Conservation (phyloP, 192 early-diverging fungal species). For the Chytriomyces confervae region DNA sequence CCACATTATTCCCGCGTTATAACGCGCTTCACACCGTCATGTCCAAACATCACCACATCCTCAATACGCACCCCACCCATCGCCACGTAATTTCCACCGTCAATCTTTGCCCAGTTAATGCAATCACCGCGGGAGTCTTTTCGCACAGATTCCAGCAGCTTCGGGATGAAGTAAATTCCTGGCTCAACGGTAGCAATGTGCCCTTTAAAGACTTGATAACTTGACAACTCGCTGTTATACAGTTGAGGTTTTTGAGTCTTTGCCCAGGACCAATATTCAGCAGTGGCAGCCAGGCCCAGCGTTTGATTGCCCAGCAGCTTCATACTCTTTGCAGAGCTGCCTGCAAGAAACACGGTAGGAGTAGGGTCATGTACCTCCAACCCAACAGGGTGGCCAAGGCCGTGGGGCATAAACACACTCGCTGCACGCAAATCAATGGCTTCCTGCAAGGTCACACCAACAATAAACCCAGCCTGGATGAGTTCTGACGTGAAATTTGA, state of each 20-base stretch:
- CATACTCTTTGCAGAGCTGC: neutral
- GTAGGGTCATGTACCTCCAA: conserved; percentile 89
- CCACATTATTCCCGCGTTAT: conserved; percentile 34
- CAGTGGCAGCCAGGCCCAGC: neutral
- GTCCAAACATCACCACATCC: conserved; percentile 53
- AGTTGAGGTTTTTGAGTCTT: neutral
- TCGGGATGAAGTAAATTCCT: conserved; percentile 90
- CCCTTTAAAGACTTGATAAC: conserved; percentile 44
- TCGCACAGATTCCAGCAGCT: conserved; percentile 51
- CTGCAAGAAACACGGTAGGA: conserved; percentile 32
- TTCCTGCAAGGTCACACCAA: conserved; percentile 55
- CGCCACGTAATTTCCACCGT: conserved; percentile 26
- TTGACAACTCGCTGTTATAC: neutral
- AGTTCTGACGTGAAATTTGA: conserved; percentile 44
- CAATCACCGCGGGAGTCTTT: conserved; percentile 26
- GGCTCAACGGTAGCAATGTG: conserved; percentile 91
- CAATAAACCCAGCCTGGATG: conserved; percentile 68
- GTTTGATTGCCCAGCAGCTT: neutral
- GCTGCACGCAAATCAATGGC: conserved; percentile 65
- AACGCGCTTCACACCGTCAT: conserved; percentile 40
- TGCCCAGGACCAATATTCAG: neutral
- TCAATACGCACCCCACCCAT: conserved; percentile 60
- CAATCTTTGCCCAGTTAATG: conserved; percentile 55
- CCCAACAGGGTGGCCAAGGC: conserved; percentile 78
- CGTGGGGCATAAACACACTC: conserved; percentile 87